phyloP scores from a whole-genome alignment of 768 basidiomycete genomes.

The Trametes meyenii region DNA sequence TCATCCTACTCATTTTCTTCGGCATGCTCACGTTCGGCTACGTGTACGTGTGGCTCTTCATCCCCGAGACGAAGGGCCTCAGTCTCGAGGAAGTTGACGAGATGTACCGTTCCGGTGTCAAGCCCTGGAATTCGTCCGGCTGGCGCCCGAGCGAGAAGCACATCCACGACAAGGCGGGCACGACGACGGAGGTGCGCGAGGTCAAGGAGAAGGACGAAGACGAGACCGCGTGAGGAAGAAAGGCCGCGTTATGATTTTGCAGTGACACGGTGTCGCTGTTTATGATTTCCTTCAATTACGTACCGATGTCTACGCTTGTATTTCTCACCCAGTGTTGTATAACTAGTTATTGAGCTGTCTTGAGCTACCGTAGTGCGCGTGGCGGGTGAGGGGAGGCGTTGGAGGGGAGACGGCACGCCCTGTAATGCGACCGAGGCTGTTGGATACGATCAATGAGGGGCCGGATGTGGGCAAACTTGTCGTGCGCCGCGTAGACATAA shows the following conservation, averaged over 20 bases:
- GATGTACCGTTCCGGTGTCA: constrained; percentile 66
- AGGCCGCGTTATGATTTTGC: neutral
- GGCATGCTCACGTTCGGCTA: constrained; percentile 72
- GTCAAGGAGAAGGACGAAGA: constrained; percentile 25
- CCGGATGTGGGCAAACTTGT: too few species aligned
- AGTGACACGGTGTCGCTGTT: neutral
- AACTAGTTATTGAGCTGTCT: neutral
- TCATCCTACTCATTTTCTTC: constrained; percentile 78
- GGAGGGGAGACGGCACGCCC: too few species aligned
- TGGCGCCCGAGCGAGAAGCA: constrained; percentile 47
- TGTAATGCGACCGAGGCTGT: too few species aligned
- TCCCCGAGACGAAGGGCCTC: constrained; percentile 83
- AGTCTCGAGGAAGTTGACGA: constrained; percentile 80
- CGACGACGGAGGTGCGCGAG: constrained; percentile 24
- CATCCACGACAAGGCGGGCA: constrained; percentile 26
- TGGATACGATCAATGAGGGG: too few species aligned
- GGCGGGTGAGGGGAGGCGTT: too few species aligned
- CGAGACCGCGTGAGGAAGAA: constrained; percentile 13
- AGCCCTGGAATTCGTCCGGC: constrained; percentile 63
- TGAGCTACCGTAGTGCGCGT: too few species aligned
- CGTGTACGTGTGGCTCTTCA: constrained; percentile 72
- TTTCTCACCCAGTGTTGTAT: constrained; percentile 2
- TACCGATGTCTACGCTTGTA: neutral
- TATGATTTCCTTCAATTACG: neutral
- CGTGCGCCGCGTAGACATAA: too few species aligned